Base-by-base conservation (phyloP, 257 asterid species). In the Buddleja alternifolia region DNA sequence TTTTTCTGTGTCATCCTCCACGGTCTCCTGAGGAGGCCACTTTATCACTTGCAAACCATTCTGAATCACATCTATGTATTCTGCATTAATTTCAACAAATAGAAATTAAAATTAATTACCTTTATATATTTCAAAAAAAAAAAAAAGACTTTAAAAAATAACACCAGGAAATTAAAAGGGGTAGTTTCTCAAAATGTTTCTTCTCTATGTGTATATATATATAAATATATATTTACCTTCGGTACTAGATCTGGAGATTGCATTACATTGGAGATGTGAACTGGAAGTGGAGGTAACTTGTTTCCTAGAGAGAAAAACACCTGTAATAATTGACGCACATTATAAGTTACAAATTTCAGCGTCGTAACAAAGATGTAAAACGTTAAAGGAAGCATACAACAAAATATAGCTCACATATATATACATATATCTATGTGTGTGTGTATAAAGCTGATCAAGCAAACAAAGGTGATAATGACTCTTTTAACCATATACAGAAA, bases 211-310 rank as follows among this genome's bases (percentile, higher is more conserved):
- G 5, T 29, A 29, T 29, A 29, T 29, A 29, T 29, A 29, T 29
- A 29, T 29, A 29, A 29, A 29, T 5, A 20, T n/a, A 9, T 8
- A 2, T 8, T 3, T 48, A 84, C 95, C 93, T 63, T 78, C 60
- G n/a, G 89, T 75, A 41, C 75, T 87, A 45, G 80, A 80, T 63
- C 70, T 73, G 40, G 88, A 84, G 24, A 83, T 45, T 3, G 92
- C 85, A 55, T 63, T 69, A 70, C 88, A 83, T 16, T 71, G 85
- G 29, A 75, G 80, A 32, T 55, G 58, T 2, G 73, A 63, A 69
- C 46, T 42, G 66, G 67, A 15, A 5, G 59, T 8, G 16, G 44
- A 19, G 0, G 23, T 3, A 3, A 17, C 20, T 46, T 62, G 71
- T 25, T 34, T 45, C 66, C 66, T 62, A 10, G 42, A 44, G n/a